Percentiles rank a stretch among this genome's conserved stretches.
These are phyloP conservation scores for Chloranthus sessilifolius DNA, from an alignment of 164 flowering plant species.

Conservation along the genomic window DNA sequence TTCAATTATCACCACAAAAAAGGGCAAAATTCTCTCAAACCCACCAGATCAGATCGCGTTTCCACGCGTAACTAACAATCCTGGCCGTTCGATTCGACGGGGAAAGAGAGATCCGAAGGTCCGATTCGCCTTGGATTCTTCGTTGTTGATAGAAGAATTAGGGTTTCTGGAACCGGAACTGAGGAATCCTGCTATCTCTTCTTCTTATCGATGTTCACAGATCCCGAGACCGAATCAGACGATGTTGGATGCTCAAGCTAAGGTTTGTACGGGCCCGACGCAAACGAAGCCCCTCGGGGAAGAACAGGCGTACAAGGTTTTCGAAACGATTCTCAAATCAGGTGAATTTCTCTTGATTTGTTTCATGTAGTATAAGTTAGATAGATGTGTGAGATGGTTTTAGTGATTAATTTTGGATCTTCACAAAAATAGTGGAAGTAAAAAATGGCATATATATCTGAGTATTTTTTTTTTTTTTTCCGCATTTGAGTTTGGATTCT, in stretches of 20 bases:
- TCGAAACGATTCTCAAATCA: conserved; percentile 80
- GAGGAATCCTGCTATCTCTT: conserved; percentile 59
- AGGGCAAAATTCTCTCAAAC: neutral
- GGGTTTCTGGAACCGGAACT: conserved; percentile 37
- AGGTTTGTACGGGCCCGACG: conserved; percentile 95
- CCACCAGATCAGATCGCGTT: conserved; percentile 5
- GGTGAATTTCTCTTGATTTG: conserved; percentile 28
- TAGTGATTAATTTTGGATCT: too few species aligned
- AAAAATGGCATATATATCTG: too few species aligned
- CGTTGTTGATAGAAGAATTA: conserved; percentile 28
- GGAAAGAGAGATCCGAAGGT: conserved; percentile 7
- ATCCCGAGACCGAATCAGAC: conserved; percentile 72
- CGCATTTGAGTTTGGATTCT: too few species aligned
- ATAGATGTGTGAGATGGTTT: too few species aligned
- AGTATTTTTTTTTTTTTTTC: too few species aligned
- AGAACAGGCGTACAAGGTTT: conserved; percentile 80
- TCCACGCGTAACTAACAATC: neutral
- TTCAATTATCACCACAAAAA: conserved; percentile 10
- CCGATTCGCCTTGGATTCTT: conserved; percentile 38
- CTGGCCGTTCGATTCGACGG: conserved; percentile 8
- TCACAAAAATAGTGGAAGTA: too few species aligned
- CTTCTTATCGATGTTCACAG: conserved; percentile 50
- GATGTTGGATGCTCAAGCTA: conserved; percentile 86
- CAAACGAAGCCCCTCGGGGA: conserved; percentile 80
- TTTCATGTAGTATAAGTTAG: too few species aligned